A percentile compares a stretch with the other conserved stretches of the same genome.
Evolutionary conservation across 1,284 basidiomycete genomes (phyloP).

Genomic region (Rhodofomes roseus): DNA sequence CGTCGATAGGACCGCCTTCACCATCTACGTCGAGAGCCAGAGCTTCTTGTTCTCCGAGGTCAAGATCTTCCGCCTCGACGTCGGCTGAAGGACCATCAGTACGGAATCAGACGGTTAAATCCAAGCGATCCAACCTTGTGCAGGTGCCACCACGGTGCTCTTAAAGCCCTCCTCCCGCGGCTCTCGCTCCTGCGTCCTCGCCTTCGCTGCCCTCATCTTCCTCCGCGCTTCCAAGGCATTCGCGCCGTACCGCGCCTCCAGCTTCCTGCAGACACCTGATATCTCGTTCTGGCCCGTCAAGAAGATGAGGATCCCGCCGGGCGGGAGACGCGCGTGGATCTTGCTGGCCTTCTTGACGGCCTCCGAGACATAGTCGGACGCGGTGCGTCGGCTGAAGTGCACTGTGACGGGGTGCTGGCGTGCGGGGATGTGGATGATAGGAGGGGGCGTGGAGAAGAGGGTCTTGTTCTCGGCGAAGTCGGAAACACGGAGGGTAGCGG

Average conservation of each 20-base stretch:
- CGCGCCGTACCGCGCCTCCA: constrained; percentile 77
- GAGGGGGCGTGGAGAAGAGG: constrained; percentile 83
- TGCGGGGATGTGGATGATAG: constrained; percentile 85
- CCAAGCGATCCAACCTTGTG: constrained; percentile 38
- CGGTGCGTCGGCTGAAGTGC: constrained; percentile 89
- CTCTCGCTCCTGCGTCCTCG: constrained; percentile 9
- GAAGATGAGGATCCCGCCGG: constrained; percentile 73
- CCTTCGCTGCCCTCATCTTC: constrained; percentile 33
- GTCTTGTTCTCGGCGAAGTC: constrained; percentile 90
- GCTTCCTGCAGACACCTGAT: constrained; percentile 56
- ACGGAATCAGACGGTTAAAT: not conserved
- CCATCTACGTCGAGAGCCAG: constrained; percentile 58
- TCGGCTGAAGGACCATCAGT: constrained; percentile 32
- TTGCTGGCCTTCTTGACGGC: constrained; percentile 88
- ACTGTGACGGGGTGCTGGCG: constrained; percentile 95
- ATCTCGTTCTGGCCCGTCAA: constrained; percentile 81
- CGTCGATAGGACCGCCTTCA: constrained; percentile 36
- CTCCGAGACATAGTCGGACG: constrained; percentile 86
- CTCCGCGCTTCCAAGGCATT: constrained; percentile 56
- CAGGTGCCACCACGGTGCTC: constrained; percentile 34
- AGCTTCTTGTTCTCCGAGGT: constrained; percentile 53
- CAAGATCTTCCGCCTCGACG: constrained; percentile 82
- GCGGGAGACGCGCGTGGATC: constrained; percentile 69
- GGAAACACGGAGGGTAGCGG: constrained; percentile 90
- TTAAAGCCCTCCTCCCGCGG: constrained; percentile 11